phyloP scores from a whole-genome alignment of 306 rosid species.

The Vachellia pachyceras region DNA sequence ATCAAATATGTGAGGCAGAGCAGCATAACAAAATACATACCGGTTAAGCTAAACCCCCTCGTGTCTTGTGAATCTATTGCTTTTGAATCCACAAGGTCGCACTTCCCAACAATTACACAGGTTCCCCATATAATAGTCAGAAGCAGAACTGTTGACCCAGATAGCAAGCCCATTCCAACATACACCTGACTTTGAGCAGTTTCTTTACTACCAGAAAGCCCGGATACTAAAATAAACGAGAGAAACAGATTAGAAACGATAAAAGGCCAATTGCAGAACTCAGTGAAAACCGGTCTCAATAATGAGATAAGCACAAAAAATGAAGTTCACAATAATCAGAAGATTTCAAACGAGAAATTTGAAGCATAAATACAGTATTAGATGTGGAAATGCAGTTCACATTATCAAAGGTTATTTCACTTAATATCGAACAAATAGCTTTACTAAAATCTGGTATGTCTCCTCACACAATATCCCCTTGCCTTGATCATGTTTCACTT shows the following conservation, averaged over 20 bases:
- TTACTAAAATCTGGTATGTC: neutral
- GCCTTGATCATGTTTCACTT: neutral
- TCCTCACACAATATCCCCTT: neutral
- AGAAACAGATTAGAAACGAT: slow-evolving; percentile 23
- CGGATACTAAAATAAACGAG: slow-evolving; percentile 56
- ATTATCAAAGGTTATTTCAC: neutral
- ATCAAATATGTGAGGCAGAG: neutral
- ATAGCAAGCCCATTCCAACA: slow-evolving; percentile 81
- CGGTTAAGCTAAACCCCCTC: slow-evolving; percentile 55
- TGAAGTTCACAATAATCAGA: neutral
- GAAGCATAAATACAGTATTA: slow-evolving; percentile 8
- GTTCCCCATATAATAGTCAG: slow-evolving; percentile 77
- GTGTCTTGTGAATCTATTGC: slow-evolving; percentile 66
- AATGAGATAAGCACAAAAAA: neutral
- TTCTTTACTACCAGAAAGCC: slow-evolving; percentile 67
- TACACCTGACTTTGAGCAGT: slow-evolving; percentile 76
- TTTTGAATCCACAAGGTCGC: slow-evolving; percentile 61
- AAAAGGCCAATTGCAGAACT: slow-evolving; percentile 5
- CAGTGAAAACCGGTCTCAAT: neutral
- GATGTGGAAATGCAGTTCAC: neutral
- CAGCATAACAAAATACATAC: slow-evolving; percentile 45
- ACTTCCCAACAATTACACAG: slow-evolving; percentile 74
- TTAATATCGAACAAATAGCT: neutral
- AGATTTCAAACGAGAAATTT: neutral
- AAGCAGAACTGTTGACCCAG: slow-evolving; percentile 78